These are phyloP conservation scores for Antrodiella citrinella DNA, from an alignment of 768 basidiomycete genomes.

Conservation along the genomic window DNA sequence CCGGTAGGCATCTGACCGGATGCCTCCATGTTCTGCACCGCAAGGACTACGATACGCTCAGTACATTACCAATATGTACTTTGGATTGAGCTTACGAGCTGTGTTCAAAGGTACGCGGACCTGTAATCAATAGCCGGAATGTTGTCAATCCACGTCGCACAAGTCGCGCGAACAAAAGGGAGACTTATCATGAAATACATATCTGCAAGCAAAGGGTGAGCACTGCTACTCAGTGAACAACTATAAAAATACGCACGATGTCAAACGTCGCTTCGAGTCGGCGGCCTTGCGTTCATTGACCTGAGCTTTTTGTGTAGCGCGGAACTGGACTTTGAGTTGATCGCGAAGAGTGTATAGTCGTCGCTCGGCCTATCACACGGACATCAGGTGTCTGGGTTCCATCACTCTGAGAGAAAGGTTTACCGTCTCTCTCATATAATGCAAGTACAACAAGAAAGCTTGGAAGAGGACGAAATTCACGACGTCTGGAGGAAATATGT, in stretches of 20 bases:
- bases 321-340: slow-evolving; percentile 46
- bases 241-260: slow-evolving; percentile 48
- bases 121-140: slow-evolving; percentile 29
- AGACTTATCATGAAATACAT: slow-evolving; percentile 72
- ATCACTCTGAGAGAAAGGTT: slow-evolving; percentile 12
- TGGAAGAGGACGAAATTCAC: slow-evolving; percentile 76
- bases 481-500: slow-evolving; percentile 32
- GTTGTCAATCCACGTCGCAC: slow-evolving; percentile 12
- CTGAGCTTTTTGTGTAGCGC: slow-evolving; percentile 53
- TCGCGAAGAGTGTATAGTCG: slow-evolving; percentile 42
- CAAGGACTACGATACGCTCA: slow-evolving; percentile 40
- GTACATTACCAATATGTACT: background rate
- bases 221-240: slow-evolving; percentile 21
- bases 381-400: background rate
- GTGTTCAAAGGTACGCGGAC: slow-evolving; percentile 80
- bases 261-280: slow-evolving; percentile 76
- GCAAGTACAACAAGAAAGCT: slow-evolving; percentile 68
- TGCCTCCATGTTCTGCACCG: slow-evolving; percentile 89
- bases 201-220: slow-evolving; percentile 29
- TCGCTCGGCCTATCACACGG: slow-evolving; percentile 29
- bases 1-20: slow-evolving; percentile 62
- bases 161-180: slow-evolving; percentile 14
- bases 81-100: slow-evolving; percentile 33
- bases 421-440: slow-evolving; percentile 36
- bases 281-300: slow-evolving; percentile 58